Base-by-base conservation (phyloP, 2,329 filamentous ascomycete genomes). In the Trichoderma brevicompactum region DNA sequence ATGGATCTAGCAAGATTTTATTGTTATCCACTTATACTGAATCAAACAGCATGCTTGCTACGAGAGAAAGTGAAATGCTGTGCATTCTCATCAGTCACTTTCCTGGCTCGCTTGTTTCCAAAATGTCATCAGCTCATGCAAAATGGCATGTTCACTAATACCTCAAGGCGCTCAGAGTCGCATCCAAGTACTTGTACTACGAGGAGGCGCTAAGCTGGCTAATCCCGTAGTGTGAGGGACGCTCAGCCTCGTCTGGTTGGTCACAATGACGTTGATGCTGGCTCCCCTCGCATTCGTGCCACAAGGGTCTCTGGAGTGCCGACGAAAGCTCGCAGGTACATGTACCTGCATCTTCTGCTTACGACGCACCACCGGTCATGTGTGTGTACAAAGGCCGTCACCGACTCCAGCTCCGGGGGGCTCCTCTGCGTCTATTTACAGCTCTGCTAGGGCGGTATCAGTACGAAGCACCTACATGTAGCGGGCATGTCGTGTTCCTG, bases 191-290 rank as follows among this genome's bases (percentile, higher is more conserved):
- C 50, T 38, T 28, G 46, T n/a, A 34, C 34, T 53, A 7, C 10
- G 6, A 52, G 32, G 23, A 52, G 32, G 41, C 46, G 32, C 56
- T 60, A 60, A 40, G 34, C 56, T 34, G 19, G 43, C 23, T 40
- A 59, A 50, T 48, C 13, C 46, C 56, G 36, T 50, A 41, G 36
- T 41, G 44, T 15, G 44, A 32, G 19, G 19, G 23, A 28, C 58
- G 12, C 46, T 50, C 59, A 62, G 59, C 48, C 59, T 62, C 59
- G 48, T 34, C 23, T 44, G 44, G 38, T 41, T 62, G 59, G 59
- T 62, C 59, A 62, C 48, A 48, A 62, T 62, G 59, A 62, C 59
- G 59, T 62, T 62, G 23, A 28, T 5, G 23, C 23, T 28, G 23
- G 23, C 23, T 28, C 23, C 23, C 23, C 23, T 28, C 23, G 23